Evolutionary conservation across 768 basidiomycete species (phyloP).

Genomic region (Gloeophyllum trabeum): DNA sequence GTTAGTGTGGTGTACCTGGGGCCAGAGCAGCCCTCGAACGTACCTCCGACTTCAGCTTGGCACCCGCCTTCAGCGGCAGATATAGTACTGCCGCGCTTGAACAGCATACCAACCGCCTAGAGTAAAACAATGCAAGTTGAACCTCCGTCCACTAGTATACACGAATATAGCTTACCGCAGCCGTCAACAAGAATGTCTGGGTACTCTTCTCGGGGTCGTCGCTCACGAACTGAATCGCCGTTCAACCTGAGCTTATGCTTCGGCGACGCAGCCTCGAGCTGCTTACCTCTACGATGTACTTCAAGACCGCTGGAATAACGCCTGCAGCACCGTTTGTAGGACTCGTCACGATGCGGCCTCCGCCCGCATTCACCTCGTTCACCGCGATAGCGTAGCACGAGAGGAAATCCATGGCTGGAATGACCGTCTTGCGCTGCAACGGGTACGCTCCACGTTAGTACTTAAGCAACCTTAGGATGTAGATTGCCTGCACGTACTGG

Average conservation of each 20-base stretch:
- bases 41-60: slow-evolving; percentile 91
- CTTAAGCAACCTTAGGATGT: not conserved
- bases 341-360: slow-evolving; percentile 90
- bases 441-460: not conserved
- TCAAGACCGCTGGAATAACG: slow-evolving; percentile 86
- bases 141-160: not conserved
- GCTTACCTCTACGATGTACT: slow-evolving; percentile 74
- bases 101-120: slow-evolving; percentile 88
- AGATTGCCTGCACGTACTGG: slow-evolving; percentile 39
- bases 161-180: slow-evolving; percentile 45
- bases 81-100: slow-evolving; percentile 95
- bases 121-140: slow-evolving; percentile 1
- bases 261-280: not conserved
- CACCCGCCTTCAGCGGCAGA: slow-evolving; percentile 94
- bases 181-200: slow-evolving; percentile 83
- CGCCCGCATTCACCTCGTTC: slow-evolving; percentile 89
- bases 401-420: slow-evolving; percentile 89
- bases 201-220: slow-evolving; percentile 86
- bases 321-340: slow-evolving; percentile 93
- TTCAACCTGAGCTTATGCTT: not conserved
- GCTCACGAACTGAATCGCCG: slow-evolving; percentile 88
- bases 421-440: slow-evolving; percentile 65
- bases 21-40: slow-evolving; percentile 6
- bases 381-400: slow-evolving; percentile 92
- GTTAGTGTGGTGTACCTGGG: not conserved